Percentiles rank a stretch among this genome's conserved stretches.
Conservation (phyloP, 2,329 filamentous ascomycete species). For the Fusarium sulawesiense region DNA sequence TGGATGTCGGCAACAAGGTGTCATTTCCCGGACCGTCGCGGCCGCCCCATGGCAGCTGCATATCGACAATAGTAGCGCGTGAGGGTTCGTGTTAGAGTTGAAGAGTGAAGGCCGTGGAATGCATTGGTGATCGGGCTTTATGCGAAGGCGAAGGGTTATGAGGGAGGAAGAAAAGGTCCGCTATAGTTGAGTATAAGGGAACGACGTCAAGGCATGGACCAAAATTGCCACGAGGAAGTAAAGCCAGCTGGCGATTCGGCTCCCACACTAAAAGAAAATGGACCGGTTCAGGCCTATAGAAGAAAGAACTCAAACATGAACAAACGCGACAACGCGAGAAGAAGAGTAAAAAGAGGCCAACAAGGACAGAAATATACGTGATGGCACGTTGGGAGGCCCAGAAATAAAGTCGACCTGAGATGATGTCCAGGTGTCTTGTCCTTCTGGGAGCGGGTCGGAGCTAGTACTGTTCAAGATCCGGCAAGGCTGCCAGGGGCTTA, state of each 20-base stretch:
- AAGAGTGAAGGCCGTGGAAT: slow-evolving; percentile 28
- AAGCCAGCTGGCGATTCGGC: slow-evolving; percentile 18
- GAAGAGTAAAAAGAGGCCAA: slow-evolving; percentile 29
- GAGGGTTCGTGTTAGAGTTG: slow-evolving; percentile 33
- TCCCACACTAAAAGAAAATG: slow-evolving; percentile 23
- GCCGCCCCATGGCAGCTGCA: slow-evolving; percentile 55
- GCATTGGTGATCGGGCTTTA: slow-evolving; percentile 36
- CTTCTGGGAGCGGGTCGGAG: slow-evolving; percentile 36
- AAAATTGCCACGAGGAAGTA: slow-evolving; percentile 25
- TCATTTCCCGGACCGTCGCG: slow-evolving; percentile 48
- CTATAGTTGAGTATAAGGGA: slow-evolving; percentile 16
- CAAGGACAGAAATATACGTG: slow-evolving; percentile 27
- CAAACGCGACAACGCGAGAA: slow-evolving; percentile 20
- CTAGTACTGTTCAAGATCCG: slow-evolving; percentile 44
- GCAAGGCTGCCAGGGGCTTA: slow-evolving; percentile 47
- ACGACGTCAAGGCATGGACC: slow-evolving; percentile 31
- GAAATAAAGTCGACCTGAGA: slow-evolving; percentile 27
- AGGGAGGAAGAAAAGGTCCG: slow-evolving; percentile 25
- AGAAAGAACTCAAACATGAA: slow-evolving; percentile 26
- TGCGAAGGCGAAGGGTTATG: slow-evolving; percentile 42
- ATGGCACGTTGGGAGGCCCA: slow-evolving; percentile 24
- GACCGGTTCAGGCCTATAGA: slow-evolving; percentile 25
- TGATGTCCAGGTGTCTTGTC: slow-evolving; percentile 47
- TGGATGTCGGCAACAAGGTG: slow-evolving; percentile 51
- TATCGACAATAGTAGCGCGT: slow-evolving; percentile 42